Conservation (phyloP, 1,284 basidiomycete species). For the Acaromyces ingoldii region DNA sequence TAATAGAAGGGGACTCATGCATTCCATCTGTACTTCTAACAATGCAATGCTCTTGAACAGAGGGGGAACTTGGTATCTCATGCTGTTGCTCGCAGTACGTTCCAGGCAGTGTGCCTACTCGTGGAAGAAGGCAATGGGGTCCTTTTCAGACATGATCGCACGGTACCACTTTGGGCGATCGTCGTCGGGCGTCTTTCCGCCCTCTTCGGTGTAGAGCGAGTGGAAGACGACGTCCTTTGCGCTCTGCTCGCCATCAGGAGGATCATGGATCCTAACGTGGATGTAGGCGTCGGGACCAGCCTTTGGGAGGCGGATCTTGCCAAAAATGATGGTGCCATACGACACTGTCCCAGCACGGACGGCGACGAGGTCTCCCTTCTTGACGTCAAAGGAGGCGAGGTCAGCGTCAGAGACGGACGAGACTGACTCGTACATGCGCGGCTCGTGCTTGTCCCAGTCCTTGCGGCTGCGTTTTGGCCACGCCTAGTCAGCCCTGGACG, state of each 20-base stretch:
- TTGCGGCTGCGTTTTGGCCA: background rate
- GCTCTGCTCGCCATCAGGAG: background rate
- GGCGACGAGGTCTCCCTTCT: constrained; percentile 39
- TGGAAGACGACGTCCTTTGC: constrained; percentile 4
- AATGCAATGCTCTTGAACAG: no score
- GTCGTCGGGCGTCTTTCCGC: background rate
- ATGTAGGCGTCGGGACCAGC: background rate
- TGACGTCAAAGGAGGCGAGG: constrained; percentile 59
- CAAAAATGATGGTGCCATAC: constrained; percentile 68
- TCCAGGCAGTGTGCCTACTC: no score
- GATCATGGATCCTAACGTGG: constrained; percentile 4
- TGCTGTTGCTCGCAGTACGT: no score
- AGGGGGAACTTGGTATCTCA: no score
- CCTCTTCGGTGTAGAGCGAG: constrained; percentile 1
- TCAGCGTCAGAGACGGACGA: constrained; percentile 57
- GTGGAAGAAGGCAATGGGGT: background rate
- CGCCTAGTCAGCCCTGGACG: background rate
- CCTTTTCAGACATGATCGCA: background rate
- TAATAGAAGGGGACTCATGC: no score
- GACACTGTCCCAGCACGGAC: constrained; percentile 55
- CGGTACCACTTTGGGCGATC: background rate
- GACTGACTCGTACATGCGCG: constrained; percentile 1
- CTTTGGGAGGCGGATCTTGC: constrained; percentile 66
- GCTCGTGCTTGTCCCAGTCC: constrained; percentile 4
- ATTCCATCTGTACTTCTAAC: no score